A percentile compares a stretch with the other conserved stretches of the same genome.
Conservation (phyloP, 306 rosid genomes). For the Erythrophleum fordii region DNA sequence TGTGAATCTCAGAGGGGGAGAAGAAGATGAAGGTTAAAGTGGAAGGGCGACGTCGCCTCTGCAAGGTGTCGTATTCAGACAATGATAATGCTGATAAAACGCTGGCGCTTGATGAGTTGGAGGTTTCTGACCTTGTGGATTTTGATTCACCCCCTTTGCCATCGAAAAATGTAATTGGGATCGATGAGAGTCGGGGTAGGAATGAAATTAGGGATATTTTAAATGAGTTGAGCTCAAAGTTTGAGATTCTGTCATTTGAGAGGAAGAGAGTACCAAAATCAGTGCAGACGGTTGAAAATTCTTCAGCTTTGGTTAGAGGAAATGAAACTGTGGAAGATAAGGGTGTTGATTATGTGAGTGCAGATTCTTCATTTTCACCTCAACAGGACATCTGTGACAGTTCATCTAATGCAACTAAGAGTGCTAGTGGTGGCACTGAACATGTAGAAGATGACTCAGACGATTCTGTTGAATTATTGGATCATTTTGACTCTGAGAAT, state of each 20-base stretch:
- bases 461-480: conserved; percentile 47
- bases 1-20: conserved; percentile 44
- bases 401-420: conserved; percentile 39
- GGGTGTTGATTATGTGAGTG: conserved; percentile 51
- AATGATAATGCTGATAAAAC: conserved; percentile 29
- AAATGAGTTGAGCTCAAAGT: conserved; percentile 69
- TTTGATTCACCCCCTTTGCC: conserved; percentile 61
- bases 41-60: conserved; percentile 81
- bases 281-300: conserved; percentile 27
- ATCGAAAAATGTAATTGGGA: conserved; percentile 15
- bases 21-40: conserved; percentile 64
- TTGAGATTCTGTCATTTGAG: conserved; percentile 72
- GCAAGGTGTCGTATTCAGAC: conserved; percentile 57
- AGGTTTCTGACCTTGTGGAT: conserved; percentile 46
- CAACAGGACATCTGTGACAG: conserved; percentile 42
- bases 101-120: conserved; percentile 45
- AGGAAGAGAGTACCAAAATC: conserved; percentile 49
- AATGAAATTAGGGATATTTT: conserved; percentile 85
- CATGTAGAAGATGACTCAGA: conserved; percentile 36
- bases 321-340: conserved; percentile 44
- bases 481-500: conserved; percentile 47
- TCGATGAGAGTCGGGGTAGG: conserved; percentile 45
- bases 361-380: conserved; percentile 62
- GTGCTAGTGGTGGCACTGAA: conserved; percentile 20
- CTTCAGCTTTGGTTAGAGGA: conserved; percentile 14